Evolutionary conservation across 106 monocot species (phyloP).

Genomic region (Hemerocallis citrina): DNA sequence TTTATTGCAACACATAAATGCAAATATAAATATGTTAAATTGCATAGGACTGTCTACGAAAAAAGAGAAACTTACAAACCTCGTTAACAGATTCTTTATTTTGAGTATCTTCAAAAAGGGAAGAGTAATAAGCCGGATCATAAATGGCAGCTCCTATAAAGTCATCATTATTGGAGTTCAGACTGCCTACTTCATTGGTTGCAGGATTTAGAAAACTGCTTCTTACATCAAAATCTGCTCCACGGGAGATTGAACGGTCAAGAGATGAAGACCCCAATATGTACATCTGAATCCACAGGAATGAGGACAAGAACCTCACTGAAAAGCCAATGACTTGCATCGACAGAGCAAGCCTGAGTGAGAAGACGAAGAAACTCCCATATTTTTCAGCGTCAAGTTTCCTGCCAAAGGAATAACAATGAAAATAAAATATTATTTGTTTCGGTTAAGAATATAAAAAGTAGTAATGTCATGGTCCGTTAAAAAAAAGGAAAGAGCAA

Average conservation of each 20-base stretch:
- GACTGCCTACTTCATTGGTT: conserved; percentile 24
- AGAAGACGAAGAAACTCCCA: conserved; percentile 34
- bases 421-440: not conserved
- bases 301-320: conserved; percentile 51
- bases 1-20: too few species aligned
- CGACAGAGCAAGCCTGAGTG: conserved; percentile 38
- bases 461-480: not conserved
- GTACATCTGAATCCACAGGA: conserved; percentile 61
- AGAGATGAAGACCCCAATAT: conserved; percentile 37
- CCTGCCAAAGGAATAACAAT: conserved; percentile 20
- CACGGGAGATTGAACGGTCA: conserved; percentile 16
- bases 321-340: conserved; percentile 59
- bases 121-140: conserved; percentile 39
- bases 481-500: not conserved
- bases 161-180: conserved; percentile 29
- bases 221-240: conserved; percentile 29
- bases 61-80: conserved; percentile 3
- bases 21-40: not conserved
- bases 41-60: not conserved
- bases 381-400: conserved; percentile 24
- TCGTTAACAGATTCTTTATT: conserved; percentile 12
- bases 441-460: not conserved
- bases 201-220: conserved; percentile 34
- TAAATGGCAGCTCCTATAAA: conserved; percentile 37
- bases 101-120: conserved; percentile 39